Evolutionary conservation across 2,329 filamentous ascomycete genomes (phyloP), one percentile per base, ranked within the genome.

Genomic region (Fusarium annulatum): DNA sequence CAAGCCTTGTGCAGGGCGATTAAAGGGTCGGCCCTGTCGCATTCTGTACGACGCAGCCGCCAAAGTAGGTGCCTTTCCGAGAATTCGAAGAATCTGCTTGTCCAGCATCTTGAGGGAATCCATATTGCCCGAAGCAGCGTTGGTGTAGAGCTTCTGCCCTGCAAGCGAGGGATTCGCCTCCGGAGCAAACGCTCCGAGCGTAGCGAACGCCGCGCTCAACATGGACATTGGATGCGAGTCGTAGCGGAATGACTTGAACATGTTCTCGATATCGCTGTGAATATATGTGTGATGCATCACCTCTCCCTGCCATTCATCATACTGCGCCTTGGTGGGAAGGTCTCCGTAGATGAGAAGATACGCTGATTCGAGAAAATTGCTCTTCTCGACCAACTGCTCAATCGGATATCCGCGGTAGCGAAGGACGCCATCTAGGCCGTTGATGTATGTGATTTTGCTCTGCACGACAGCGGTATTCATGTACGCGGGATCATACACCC

Each of bases 201-300:
- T 85, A 19, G 86, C 85, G 67, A 88, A 87, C 2, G 86, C 82
- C 0, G 85, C 84, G 2, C 85, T 85, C 78, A 87, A 76, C 83
- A 87, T 86, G 61, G 84, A 84, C 86, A 87, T 87, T 26, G 86
- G 86, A 66, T 87, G 86, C 15, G 86, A 86, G 74, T 87, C 86
- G 78, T 86, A 86, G 21, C 85, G 84, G 80, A 86, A 86, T 4
- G 83, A 85, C 80, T 86, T 86, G 80, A 86, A 85, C 82, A 86
- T 86, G 76, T 81, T 82, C 80, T 86, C 85, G 36, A 86, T 86
- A 69, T 86, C 85, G 66, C 80, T 85, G 80, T 86, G 85, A 49
- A 86, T 83, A 72, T 84, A 86, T 23, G 84, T 87, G 78, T 87
- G 86, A 76, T 86, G 84, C 84, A 86, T 86, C 70, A 87, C 81